Conservation (phyloP, 2,329 filamentous ascomycete genomes). For the Emergomyces orientalis region DNA sequence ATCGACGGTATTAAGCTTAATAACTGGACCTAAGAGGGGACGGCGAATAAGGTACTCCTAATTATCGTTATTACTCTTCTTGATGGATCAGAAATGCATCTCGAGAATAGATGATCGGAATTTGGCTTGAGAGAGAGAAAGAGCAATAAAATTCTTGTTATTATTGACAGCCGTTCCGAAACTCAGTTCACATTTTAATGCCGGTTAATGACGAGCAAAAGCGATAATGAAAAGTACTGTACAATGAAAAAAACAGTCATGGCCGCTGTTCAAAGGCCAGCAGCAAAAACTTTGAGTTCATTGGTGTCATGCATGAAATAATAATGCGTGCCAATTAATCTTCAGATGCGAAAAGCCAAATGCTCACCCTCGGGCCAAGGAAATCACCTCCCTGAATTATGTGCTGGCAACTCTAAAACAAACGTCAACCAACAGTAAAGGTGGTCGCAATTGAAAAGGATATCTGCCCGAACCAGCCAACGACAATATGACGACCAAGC, state of each 20-base stretch:
- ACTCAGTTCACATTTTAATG: too few species aligned
- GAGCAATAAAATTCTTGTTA: too few species aligned
- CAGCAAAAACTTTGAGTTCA: background rate
- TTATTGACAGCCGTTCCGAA: too few species aligned
- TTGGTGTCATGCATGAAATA: slow-evolving; percentile 3
- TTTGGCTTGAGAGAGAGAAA: too few species aligned
- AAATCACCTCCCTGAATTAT: background rate
- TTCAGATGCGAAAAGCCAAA: background rate
- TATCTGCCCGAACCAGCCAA: too few species aligned
- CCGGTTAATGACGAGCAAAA: too few species aligned
- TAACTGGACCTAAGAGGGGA: background rate
- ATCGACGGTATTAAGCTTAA: slow-evolving; percentile 4
- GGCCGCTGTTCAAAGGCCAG: background rate
- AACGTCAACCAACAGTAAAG: background rate
- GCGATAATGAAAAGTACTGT: too few species aligned
- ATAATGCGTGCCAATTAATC: background rate
- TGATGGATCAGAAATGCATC: too few species aligned
- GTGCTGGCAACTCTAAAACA: background rate
- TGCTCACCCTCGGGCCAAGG: background rate
- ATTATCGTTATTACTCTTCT: too few species aligned
- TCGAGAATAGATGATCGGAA: too few species aligned
- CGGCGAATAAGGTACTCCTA: too few species aligned
- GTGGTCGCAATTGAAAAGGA: background rate
- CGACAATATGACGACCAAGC: too few species aligned
- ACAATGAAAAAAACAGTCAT: background rate